Evolutionary conservation across 768 basidiomycete species (phyloP).

Genomic region (Lyophyllum atratum): DNA sequence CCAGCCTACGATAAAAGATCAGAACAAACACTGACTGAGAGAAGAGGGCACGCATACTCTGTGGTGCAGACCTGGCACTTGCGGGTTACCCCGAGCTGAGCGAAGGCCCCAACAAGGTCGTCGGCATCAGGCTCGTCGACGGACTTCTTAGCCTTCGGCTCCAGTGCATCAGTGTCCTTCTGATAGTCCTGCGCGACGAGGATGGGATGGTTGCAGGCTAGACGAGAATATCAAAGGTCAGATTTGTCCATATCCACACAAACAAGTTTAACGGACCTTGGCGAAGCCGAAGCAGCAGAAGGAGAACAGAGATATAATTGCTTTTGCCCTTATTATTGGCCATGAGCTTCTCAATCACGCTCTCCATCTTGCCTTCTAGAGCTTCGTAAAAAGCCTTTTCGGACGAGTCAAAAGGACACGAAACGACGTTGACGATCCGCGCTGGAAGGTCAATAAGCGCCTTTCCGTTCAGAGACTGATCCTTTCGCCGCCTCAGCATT

Average conservation of each 20-base stretch:
- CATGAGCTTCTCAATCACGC: constrained; percentile 69
- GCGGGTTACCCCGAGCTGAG: constrained; percentile 63
- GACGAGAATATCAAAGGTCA: not conserved
- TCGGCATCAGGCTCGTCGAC: constrained; percentile 63
- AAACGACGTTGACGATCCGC: constrained; percentile 67
- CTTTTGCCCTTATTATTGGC: constrained; percentile 50
- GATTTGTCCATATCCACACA: not conserved
- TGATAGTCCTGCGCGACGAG: constrained; percentile 79
- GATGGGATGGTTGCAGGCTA: constrained; percentile 90
- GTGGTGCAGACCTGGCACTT: constrained; percentile 82
- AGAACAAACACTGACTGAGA: not conserved
- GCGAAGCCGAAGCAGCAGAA: constrained; percentile 77
- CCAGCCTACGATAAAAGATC: constrained; percentile 32
- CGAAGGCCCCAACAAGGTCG: constrained; percentile 76
- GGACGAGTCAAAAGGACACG: constrained; percentile 74
- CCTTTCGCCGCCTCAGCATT: constrained; percentile 90
- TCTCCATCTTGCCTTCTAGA: constrained; percentile 67
- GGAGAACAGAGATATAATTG: constrained; percentile 70
- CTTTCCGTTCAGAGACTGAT: constrained; percentile 72
- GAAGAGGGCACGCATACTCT: constrained; percentile 38
- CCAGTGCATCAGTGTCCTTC: constrained; percentile 75
- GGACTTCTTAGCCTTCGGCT: constrained; percentile 56
- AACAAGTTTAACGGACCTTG: constrained; percentile 63
- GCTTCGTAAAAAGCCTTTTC: constrained; percentile 82
- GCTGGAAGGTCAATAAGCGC: constrained; percentile 80